A percentile compares a stretch with the other conserved stretches of the same genome.
Conservation (phyloP, 129 eudicot species). For the Silybum marianum region DNA sequence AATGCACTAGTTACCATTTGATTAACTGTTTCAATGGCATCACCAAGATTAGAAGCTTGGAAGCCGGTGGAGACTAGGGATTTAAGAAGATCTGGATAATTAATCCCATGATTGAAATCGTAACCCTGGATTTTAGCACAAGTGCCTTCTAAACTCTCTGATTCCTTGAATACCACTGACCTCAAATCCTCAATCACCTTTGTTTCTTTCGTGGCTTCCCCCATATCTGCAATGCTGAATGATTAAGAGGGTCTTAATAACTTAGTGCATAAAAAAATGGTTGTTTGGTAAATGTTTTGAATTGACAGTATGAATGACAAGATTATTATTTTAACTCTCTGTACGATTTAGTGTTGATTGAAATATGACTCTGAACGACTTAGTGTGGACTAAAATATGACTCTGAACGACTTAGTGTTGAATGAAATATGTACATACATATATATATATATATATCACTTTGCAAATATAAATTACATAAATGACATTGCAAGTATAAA, state of each 20-base stretch:
- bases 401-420: too few species aligned
- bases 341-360: background rate
- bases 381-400: too few species aligned
- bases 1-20: constrained; percentile 60
- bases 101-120: constrained; percentile 75
- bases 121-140: constrained; percentile 76
- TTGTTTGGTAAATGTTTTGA: background rate
- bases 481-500: background rate
- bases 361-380: too few species aligned
- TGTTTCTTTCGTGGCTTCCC: constrained; percentile 38
- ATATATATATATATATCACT: background rate
- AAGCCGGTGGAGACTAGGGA: constrained; percentile 82
- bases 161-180: constrained; percentile 74
- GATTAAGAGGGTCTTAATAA: background rate
- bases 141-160: constrained; percentile 68
- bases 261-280: background rate
- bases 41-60: constrained; percentile 94
- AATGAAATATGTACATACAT: background rate
- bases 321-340: background rate
- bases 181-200: constrained; percentile 47
- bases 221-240: background rate
- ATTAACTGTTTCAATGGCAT: constrained; percentile 79
- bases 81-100: constrained; percentile 56
- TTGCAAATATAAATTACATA: background rate
- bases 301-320: background rate